Percentiles rank a stretch among this genome's conserved stretches.
phyloP scores from a whole-genome alignment of 768 basidiomycete species.

The Candolleomyces efflorescens region DNA sequence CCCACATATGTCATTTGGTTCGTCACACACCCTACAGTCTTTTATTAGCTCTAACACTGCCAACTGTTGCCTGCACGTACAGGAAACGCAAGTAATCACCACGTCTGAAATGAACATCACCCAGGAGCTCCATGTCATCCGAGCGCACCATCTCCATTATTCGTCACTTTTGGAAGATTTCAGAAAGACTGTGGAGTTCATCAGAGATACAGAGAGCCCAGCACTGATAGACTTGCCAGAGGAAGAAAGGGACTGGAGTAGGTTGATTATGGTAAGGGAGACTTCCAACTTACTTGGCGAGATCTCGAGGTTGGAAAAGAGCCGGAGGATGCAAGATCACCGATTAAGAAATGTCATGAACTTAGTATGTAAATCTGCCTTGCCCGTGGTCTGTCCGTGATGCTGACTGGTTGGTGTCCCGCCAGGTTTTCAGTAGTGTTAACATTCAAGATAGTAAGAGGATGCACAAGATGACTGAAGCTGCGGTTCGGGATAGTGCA shows the following conservation, averaged over 20 bases:
- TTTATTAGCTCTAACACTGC: too few relatives aligned
- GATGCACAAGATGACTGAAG: constrained; percentile 42
- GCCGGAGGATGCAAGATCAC: constrained; percentile 29
- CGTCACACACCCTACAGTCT: too few relatives aligned
- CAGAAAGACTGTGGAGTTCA: constrained; percentile 40
- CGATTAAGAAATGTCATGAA: constrained; percentile 40
- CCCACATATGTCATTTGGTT: constrained; percentile 39
- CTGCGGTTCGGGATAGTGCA: constrained; percentile 34
- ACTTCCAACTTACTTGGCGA: constrained; percentile 36
- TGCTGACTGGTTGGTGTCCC: background rate
- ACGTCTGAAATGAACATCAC: constrained; percentile 40
- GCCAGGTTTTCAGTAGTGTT: constrained; percentile 46
- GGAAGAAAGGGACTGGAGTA: constrained; percentile 2
- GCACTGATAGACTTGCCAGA: constrained; percentile 19
- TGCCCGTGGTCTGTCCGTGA: background rate
- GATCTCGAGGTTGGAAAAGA: constrained; percentile 38
- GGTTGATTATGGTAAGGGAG: constrained; percentile 29
- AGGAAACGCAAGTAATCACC: constrained; percentile 42
- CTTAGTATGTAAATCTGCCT: constrained; percentile 23
- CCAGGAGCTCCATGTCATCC: constrained; percentile 46
- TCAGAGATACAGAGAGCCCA: constrained; percentile 38
- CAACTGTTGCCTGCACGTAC: too few relatives aligned
- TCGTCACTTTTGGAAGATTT: constrained; percentile 45
- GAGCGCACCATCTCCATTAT: constrained; percentile 50
- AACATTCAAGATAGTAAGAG: constrained; percentile 44